Evolutionary conservation across 352 stramenopile species (phyloP).

Genomic region (Pythium pyrilobum): DNA sequence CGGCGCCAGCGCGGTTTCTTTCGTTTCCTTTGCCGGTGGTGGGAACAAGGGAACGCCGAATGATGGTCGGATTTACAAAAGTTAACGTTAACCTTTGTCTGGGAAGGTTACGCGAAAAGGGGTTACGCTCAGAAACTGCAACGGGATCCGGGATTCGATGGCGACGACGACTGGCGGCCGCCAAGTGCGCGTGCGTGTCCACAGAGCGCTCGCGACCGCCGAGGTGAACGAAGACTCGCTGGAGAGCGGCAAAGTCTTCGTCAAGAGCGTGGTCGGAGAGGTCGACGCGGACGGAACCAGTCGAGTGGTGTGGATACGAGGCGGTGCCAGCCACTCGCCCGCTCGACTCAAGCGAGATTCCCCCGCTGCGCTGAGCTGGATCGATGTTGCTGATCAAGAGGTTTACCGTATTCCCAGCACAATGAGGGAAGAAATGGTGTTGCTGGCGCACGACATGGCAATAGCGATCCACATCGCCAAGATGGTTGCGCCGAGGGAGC

Average conservation of each 20-base stretch:
- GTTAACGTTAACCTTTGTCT: not conserved
- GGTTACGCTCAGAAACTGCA: too few species aligned
- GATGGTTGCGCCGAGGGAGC: not conserved
- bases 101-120: not conserved
- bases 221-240: too few species aligned
- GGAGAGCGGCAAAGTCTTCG: not conserved
- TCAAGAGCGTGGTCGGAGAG: constrained; percentile 5
- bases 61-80: constrained; percentile 15
- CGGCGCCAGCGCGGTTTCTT: not conserved
- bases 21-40: not conserved
- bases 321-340: not conserved
- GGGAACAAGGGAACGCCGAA: constrained; percentile 7
- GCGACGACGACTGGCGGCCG: not conserved
- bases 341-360: not conserved
- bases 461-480: constrained; percentile 4
- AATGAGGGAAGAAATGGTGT: not conserved
- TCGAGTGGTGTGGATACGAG: constrained; percentile 11
- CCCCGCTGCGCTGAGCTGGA: not conserved
- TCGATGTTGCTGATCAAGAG: not conserved
- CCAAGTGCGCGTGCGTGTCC: constrained; percentile 4
- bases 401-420: not conserved
- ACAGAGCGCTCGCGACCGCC: not conserved
- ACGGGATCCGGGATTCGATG: too few species aligned
- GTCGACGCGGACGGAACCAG: not conserved
- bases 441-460: constrained; percentile 8